phyloP scores from a whole-genome alignment of 257 asterid species.

The Asclepias syriaca region DNA sequence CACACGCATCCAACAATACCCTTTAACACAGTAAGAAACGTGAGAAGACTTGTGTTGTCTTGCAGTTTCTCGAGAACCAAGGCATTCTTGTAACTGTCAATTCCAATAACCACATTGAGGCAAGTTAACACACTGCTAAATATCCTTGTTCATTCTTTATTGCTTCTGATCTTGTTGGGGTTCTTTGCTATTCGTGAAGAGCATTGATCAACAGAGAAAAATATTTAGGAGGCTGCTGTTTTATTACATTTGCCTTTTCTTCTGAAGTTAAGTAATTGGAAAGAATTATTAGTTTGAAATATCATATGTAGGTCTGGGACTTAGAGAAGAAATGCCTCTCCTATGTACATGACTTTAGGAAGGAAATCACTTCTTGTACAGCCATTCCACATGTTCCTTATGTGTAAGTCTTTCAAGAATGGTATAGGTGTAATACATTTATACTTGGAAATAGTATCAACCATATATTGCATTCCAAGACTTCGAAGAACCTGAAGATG shows the following conservation, averaged over 20 bases:
- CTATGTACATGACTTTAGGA: conserved; percentile 44
- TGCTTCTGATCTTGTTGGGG: not conserved
- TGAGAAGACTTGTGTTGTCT: conserved; percentile 13
- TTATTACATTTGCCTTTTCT: not conserved
- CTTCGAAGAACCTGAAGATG: not conserved
- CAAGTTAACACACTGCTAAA: conserved; percentile 18
- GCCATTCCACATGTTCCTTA: conserved; percentile 56
- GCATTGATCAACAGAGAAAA: not conserved
- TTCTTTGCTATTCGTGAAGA: not conserved
- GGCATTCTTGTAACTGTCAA: conserved; percentile 62
- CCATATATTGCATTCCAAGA: conserved; percentile 1
- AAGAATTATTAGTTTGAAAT: conserved; percentile 12
- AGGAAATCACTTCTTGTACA: conserved; percentile 58
- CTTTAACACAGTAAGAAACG: not conserved
- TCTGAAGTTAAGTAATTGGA: not conserved
- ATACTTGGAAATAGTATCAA: not conserved
- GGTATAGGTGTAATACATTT: not conserved
- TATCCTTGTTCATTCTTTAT: not conserved
- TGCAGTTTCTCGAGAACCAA: conserved; percentile 77
- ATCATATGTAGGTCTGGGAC: conserved; percentile 75
- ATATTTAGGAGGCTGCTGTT: not conserved
- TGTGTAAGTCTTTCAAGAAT: conserved; percentile 42
- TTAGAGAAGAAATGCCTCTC: conserved; percentile 51
- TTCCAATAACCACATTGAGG: conserved; percentile 75
- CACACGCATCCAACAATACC: not conserved